Percentiles rank a stretch among this genome's conserved stretches.
phyloP scores from a whole-genome alignment of 768 basidiomycete genomes.

The Termitomyces titanicus region DNA sequence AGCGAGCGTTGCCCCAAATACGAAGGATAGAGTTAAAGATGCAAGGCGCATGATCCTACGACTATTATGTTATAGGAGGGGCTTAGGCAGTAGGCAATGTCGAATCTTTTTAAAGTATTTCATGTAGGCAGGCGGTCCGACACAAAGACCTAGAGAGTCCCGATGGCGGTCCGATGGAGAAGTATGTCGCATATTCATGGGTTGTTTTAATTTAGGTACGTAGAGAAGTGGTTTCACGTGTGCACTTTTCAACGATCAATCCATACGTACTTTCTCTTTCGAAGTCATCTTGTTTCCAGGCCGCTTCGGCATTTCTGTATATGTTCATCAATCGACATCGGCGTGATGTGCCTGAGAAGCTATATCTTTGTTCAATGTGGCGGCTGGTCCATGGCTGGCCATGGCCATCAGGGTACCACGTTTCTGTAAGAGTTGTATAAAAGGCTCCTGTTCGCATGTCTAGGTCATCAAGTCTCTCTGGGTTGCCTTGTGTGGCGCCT shows the following conservation, averaged over 20 bases:
- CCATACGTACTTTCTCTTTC: neutral
- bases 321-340: no score
- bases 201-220: neutral
- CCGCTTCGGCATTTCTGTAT: no score
- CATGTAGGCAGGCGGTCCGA: constrained; percentile 8
- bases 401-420: no score
- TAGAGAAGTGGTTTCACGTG: neutral
- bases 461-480: no score
- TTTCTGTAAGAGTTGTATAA: no score
- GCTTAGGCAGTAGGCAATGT: neutral
- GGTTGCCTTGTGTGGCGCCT: no score
- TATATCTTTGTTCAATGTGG: no score
- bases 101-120: neutral
- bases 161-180: constrained; percentile 9
- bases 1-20: constrained; percentile 2
- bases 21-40: neutral
- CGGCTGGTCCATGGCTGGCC: no score
- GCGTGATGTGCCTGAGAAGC: no score
- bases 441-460: no score
- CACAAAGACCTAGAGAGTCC: neutral
- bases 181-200: neutral
- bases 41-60: constrained; percentile 9
- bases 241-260: neutral
- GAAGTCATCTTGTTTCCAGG: no score
- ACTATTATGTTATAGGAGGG: no score